Conservation (phyloP, 306 rosid species). For the Elaeagnus macrophylla region DNA sequence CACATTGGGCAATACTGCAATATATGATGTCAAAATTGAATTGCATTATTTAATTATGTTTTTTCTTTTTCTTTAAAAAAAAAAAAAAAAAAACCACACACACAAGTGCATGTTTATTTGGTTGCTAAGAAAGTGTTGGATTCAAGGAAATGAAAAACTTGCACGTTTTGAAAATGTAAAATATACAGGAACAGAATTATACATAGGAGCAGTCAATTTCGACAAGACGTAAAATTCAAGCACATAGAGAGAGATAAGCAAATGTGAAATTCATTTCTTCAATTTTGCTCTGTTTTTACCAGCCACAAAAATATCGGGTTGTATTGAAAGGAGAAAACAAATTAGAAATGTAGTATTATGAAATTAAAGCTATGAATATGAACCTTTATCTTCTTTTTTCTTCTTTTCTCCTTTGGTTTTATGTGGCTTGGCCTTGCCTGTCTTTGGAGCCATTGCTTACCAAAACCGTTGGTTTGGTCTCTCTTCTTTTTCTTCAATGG, state of each 20-base stretch:
- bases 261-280: too few relatives aligned
- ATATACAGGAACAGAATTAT: too few relatives aligned
- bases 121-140: conserved; percentile 1
- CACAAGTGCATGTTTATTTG: background rate
- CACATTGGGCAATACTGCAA: conserved; percentile 78
- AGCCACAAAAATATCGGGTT: background rate
- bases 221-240: background rate
- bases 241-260: too few relatives aligned
- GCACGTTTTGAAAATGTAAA: background rate
- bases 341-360: background rate
- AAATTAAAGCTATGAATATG: background rate
- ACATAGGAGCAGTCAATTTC: background rate
- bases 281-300: too few relatives aligned
- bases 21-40: background rate
- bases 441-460: conserved; percentile 78
- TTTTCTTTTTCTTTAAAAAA: too few relatives aligned
- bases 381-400: conserved; percentile 95
- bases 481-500: background rate
- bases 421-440: conserved; percentile 74
- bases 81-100: background rate
- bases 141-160: background rate
- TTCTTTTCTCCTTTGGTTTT: conserved; percentile 83
- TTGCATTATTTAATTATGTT: too few relatives aligned
- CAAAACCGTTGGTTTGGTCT: conserved; percentile 13
- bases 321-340: background rate